phyloP scores from a whole-genome alignment of 2,329 filamentous ascomycete genomes.

The Biscogniauxia mediterranea region DNA sequence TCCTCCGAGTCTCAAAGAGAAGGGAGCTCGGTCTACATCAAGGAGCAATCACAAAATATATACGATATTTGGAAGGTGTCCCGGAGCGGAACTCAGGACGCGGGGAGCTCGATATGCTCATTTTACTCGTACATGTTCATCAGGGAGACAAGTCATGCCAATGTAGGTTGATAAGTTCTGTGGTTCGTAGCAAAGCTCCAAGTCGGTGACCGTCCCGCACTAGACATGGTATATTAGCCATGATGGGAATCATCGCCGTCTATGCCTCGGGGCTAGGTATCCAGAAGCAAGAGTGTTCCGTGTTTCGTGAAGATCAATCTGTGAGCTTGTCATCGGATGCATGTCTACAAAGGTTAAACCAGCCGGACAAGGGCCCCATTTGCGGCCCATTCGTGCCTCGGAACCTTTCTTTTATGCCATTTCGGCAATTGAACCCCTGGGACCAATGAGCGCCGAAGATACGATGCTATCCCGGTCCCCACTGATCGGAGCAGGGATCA shows the following conservation, averaged over 20 bases:
- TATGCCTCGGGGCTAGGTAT: conserved; percentile 28
- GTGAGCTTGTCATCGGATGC: conserved; percentile 21
- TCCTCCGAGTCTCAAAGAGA: not conserved
- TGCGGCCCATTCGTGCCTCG: not conserved
- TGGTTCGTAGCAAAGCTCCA: conserved; percentile 11
- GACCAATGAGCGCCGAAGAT: not conserved
- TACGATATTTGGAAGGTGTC: conserved; percentile 6
- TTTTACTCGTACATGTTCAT: conserved; percentile 12
- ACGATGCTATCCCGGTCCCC: not conserved
- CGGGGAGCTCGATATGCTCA: conserved; percentile 16
- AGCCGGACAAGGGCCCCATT: conserved; percentile 1
- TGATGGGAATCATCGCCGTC: conserved; percentile 29
- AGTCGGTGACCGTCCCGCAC: conserved; percentile 9
- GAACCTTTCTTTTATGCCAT: not conserved
- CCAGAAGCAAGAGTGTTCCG: conserved; percentile 26
- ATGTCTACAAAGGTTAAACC: conserved; percentile 24
- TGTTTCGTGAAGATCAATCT: conserved; percentile 23
- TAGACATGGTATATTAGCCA: conserved; percentile 20
- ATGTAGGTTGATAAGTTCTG: conserved; percentile 6
- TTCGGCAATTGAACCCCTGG: not conserved
- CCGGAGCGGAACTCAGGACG: conserved; percentile 7
- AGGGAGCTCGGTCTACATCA: not conserved
- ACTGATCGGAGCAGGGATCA: not conserved
- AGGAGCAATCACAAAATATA: conserved; percentile 1
- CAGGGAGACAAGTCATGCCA: conserved; percentile 2